Percentiles rank a stretch among this genome's conserved stretches.
Conservation (phyloP, 2,329 filamentous ascomycete genomes). For the Sporothrix euskadiensis region DNA sequence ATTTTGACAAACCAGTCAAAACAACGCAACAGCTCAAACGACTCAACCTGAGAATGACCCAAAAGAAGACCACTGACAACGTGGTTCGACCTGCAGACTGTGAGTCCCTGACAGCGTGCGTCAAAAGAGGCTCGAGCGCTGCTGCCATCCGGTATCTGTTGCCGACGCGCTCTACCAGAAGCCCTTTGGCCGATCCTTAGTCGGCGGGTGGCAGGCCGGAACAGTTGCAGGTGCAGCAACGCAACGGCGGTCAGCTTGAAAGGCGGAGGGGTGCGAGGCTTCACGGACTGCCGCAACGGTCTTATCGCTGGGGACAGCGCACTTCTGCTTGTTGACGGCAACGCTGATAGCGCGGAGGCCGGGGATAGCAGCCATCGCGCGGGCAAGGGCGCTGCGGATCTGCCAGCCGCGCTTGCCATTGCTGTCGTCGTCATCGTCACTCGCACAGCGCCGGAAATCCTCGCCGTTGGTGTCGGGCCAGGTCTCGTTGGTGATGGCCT, state of each 20-base stretch:
- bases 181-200: neutral
- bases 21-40: neutral
- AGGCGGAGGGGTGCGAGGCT: neutral
- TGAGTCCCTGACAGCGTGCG: neutral
- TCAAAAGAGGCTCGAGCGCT: neutral
- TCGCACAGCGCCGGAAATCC: neutral
- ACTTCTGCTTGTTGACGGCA: neutral
- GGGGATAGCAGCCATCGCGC: neutral
- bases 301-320: neutral
- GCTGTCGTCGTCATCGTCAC: neutral
- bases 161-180: neutral
- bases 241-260: neutral
- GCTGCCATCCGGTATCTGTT: constrained; percentile 4
- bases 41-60: neutral
- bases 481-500: constrained; percentile 15
- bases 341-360: neutral
- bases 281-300: neutral
- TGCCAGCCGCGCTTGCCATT: neutral
- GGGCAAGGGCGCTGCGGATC: neutral
- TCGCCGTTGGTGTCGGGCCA: neutral
- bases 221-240: neutral
- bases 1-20: neutral
- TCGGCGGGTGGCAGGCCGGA: neutral
- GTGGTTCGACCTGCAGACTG: neutral
- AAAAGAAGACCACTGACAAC: neutral